Evolutionary conservation across 179 eudicot species (phyloP), one percentile per base, ranked within the genome.

Genomic region (Beta corolliflora): DNA sequence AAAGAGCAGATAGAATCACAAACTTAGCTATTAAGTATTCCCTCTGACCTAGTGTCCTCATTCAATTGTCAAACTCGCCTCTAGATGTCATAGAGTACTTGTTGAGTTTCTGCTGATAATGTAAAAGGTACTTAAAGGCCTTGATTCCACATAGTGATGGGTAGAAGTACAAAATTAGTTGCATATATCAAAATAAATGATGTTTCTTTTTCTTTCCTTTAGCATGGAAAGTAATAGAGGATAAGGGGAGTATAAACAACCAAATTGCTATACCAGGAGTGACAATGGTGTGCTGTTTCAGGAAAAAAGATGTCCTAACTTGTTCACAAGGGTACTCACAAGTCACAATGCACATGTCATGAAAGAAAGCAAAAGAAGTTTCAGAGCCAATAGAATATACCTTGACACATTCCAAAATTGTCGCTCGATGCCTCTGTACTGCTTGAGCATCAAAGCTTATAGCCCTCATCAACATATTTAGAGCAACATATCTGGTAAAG

Each of bases 321-420:
- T 12, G 48, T 69, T 73, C 75, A 70, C 10, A 14, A 53, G 46
- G 21, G 5, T 50, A 48, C 7, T 10, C 12, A 46, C 10, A 25
- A 14, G 6, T 21, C 23, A 46, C 10, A 25, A 14, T 23, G 44
- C 31, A 53, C 41, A 23, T 25, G 2, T 59, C 71, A 48, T 29
- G 29, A 76, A 18, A 19, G 52, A 9, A 67, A 52, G 14, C 16
- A 50, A 64, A 71, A 56, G 29, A 76, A 63, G n/a, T 48, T 18
- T 59, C 67, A 53, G 67, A 67, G 48, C 23, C 48, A 53, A 79
- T 15, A 77, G 46, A 68, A 69, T 56, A 46, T 91, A 94, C 99
- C 99, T 96, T 96, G 71, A 96, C 99, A 88, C 99, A 96, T 84
- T 96, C 99, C 89, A 96, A 84, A 76, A 96, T 92, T 78, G 99